Evolutionary conservation across 345 rosid species (phyloP), one percentile per base, ranked within the genome.

Genomic region (Gossypium ekmanianum): DNA sequence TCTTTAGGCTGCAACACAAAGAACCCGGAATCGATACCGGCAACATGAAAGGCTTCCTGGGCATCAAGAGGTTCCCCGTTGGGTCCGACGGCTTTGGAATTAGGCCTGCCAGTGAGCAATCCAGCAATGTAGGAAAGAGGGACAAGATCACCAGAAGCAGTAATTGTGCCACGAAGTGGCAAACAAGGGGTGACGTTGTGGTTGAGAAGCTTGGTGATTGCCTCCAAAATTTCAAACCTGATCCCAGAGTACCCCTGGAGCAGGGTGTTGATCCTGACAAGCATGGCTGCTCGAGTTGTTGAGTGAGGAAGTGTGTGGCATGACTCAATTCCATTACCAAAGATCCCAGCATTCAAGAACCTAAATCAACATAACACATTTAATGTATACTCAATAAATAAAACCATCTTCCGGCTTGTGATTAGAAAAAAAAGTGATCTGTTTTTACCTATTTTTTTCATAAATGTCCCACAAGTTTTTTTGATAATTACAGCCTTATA

Each of bases 201-300:
- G 79, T 91, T 89, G 14, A 91, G 89, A 20, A 89, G 82, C 80
- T 79, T 87, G 41, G 95, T 75, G 44, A 90, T 85, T 26, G 95
- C 89, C 74, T 90, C 95, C 34, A 90, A 78, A 68, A 90, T 87
- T 68, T 90, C 90, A 3, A 90, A 90, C 34, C 95, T 80, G 74
- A 90, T 90, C 17, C 93, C 93, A 0, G 93, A 91, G 80, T 88
- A 91, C 18, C 95, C 93, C 76, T 86, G 91, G 77, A 91, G 87
- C 24, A 89, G 91, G 18, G 95, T 88, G 81, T 90, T 90, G 82
- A 88, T 84, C 78, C 95, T 81, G 4, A 87, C 93, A 44, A 88
- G 84, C 95, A 91, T 91, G 1, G 91, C 93, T 0, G 95, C 95
- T 78, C 91, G 82, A 0, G 89, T 89, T 2, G 91, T 64, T 0